A percentile compares a stretch with the other conserved stretches of the same genome.
phyloP scores from a whole-genome alignment of 306 rosid genomes.

The Cercis canadensis region DNA sequence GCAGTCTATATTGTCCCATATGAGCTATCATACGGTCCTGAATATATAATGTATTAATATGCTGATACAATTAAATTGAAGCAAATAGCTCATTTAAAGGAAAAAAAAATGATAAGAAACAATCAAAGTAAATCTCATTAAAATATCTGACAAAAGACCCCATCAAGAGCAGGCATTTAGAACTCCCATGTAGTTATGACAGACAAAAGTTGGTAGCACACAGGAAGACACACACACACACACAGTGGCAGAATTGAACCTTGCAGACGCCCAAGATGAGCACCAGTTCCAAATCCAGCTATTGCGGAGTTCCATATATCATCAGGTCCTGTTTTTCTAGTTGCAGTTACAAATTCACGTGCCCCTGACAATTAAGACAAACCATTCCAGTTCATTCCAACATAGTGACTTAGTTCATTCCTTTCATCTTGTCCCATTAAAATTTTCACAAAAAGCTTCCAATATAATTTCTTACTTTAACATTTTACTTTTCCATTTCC shows the following conservation, averaged over 20 bases:
- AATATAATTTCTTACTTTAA: neutral
- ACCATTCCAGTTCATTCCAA: slow-evolving; percentile 29
- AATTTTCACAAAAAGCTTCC: neutral
- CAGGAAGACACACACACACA: neutral
- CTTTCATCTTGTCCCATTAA: neutral
- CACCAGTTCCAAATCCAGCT: slow-evolving; percentile 90
- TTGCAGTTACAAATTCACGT: slow-evolving; percentile 70
- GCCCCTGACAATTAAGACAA: slow-evolving; percentile 59
- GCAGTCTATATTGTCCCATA: slow-evolving; percentile 9
- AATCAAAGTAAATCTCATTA: slow-evolving; percentile 16
- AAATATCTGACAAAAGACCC: neutral
- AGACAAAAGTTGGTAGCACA: neutral
- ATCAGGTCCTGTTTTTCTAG: slow-evolving; percentile 76
- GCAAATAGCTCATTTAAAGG: slow-evolving; percentile 21
- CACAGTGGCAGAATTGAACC: slow-evolving; percentile 53
- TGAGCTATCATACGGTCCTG: neutral
- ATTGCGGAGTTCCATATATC: slow-evolving; percentile 74
- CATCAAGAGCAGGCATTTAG: neutral
- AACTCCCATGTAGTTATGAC: neutral
- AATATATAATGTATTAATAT: slow-evolving; percentile 16
- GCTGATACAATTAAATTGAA: too few relatives aligned
- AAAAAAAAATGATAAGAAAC: slow-evolving; percentile 1
- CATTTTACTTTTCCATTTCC: neutral
- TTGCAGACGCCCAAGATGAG: slow-evolving; percentile 87
- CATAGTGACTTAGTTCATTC: neutral